Evolutionary conservation across 2,329 filamentous ascomycete genomes (phyloP), one percentile per base, ranked within the genome.

Genomic region (Claviceps digitariae): DNA sequence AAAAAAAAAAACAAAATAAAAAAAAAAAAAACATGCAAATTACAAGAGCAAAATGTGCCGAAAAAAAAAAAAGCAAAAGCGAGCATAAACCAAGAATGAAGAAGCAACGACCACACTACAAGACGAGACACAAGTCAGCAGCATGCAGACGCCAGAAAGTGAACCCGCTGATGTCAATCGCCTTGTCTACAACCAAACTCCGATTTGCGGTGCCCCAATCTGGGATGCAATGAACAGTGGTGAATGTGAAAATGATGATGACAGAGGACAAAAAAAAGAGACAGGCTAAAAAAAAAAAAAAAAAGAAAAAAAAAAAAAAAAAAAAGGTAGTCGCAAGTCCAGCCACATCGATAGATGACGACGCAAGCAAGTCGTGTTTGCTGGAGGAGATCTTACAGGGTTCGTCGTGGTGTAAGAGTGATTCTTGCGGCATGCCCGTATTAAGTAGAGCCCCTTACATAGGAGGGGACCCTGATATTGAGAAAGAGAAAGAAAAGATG

Each of bases 231-330:
- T 3, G 29, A 50, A 45, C 36, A 40, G 23, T 27, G 23, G 9
- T 44, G 20, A 15, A 51, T 51, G 20, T 31, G 40, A n/a, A 40
- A 51, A 54, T 27, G 45, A 55, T 50, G 48, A 29, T 38, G 21
- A n/a, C 25, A n/a, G 17, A n/a, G 15, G 23, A 17, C 23, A 9
- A 25, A 31, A 15, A 20, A 29, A 27, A 29, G n/a, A 27, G 44
- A 46, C 27, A 46, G 12, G n/a, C n/a, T n/a, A n/a, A n/a, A n/a
- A n/a, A n/a, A n/a, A n/a, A n/a, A n/a, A n/a, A n/a, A 10, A 13
- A 36, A 31, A 23, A 52, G 20, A 36, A 3, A 13, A 15, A 36
- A 4, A 3, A 36, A 17, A 36, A 36, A 36, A 7, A n/a, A n/a
- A n/a, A 38, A 38, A 38, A 38, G 9, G 15, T 50, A 13, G 44